phyloP scores from a whole-genome alignment of 83 land plant genomes.

The Picea abies region DNA sequence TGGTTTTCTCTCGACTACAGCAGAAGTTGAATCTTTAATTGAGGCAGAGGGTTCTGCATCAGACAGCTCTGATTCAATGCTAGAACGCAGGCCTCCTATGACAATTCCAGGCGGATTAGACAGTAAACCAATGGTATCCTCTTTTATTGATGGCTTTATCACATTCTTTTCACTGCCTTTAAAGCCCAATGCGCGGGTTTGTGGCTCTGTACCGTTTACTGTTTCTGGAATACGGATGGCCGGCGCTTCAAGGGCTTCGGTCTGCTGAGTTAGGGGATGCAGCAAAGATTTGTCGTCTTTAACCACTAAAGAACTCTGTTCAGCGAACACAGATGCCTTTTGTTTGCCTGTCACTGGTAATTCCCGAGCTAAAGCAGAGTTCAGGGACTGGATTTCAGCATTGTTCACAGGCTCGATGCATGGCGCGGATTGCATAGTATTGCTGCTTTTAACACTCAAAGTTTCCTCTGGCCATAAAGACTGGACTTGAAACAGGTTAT shows the following conservation, averaged over 20 bases:
- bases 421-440: too few species aligned
- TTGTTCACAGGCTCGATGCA: background rate
- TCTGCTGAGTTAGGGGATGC: background rate
- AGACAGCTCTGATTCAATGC: constrained; percentile 23
- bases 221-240: background rate
- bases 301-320: background rate
- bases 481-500: background rate
- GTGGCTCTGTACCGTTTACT: background rate
- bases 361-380: background rate
- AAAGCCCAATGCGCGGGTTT: background rate
- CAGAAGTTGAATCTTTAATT: too few species aligned
- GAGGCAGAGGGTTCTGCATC: background rate
- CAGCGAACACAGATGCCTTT: background rate
- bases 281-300: background rate
- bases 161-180: too few species aligned
- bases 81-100: background rate
- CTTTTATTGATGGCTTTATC: too few species aligned
- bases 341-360: background rate
- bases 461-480: background rate
- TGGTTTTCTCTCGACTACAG: constrained; percentile 1
- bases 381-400: background rate
- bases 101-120: too few species aligned
- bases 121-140: too few species aligned
- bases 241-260: background rate
- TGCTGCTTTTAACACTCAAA: too few species aligned